phyloP scores from a whole-genome alignment of 139 green algal species.

The Pseudopediastrum boryanum region DNA sequence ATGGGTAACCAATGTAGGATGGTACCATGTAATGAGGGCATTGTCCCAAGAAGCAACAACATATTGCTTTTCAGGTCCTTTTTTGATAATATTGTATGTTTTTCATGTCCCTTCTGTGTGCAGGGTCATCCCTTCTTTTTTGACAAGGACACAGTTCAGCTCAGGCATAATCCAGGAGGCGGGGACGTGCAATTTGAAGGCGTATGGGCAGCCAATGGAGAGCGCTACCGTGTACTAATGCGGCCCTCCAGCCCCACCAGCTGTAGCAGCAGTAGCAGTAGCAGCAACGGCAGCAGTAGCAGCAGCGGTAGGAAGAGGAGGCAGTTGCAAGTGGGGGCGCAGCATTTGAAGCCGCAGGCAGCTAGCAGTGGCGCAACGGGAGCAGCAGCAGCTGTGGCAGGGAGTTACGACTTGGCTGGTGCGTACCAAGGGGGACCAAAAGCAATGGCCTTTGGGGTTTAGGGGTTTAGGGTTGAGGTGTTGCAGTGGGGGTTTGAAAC shows the following conservation, averaged over 20 bases:
- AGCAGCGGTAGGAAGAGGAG: background rate
- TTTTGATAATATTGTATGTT: no score
- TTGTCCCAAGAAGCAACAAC: no score
- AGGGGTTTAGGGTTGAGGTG: no score
- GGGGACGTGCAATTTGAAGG: constrained; percentile 20
- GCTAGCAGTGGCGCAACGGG: background rate
- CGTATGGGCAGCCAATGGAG: constrained; percentile 19
- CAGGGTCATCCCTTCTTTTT: constrained; percentile 17
- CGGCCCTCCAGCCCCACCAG: background rate
- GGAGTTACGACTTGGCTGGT: no score
- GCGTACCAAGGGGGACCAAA: no score
- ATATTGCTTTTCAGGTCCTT: no score
- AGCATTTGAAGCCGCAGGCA: constrained; percentile 10
- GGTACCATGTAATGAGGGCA: no score
- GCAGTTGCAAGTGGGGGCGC: constrained; percentile 30
- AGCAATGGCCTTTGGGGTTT: no score
- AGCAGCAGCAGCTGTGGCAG: background rate
- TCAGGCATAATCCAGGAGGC: background rate
- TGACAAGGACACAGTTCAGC: constrained; percentile 8
- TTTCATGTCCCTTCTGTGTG: background rate
- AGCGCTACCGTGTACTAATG: constrained; percentile 24
- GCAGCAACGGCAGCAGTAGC: background rate
- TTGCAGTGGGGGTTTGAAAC: no score
- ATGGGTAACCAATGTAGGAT: no score
- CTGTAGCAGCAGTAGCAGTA: background rate